Evolutionary conservation across 2,329 filamentous ascomycete species (phyloP), one percentile per base, ranked within the genome.

Genomic region (Alternaria solani): DNA sequence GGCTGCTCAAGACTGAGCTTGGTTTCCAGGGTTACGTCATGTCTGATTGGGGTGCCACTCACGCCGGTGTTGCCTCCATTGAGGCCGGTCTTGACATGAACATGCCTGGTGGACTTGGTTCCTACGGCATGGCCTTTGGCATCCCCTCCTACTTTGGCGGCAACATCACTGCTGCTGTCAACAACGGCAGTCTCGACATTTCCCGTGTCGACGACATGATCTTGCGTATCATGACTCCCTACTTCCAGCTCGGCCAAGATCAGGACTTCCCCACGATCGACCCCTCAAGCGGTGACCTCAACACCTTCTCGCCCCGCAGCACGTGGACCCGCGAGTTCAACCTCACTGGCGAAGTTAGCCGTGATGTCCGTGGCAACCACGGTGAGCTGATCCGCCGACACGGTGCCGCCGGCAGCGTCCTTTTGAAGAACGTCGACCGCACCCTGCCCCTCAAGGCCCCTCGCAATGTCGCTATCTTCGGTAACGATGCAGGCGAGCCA

Each of bases 371-470:
- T n/a, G 72, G 76, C 30, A 75, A 86, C 63, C 81, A 82, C 64
- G 72, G 68, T 8, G 67, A 72, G 18, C 61, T 79, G 34, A 81
- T 82, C 46, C 77, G 81, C 34, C 76, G 77, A 57, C 73, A 80
- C 43, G 80, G 79, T 36, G 75, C 79, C 32, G 79, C 78, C 39
- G 79, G 78, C 2, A 76, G 74, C 32, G 79, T 81, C 5, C 67
- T 81, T 7, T 65, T 86, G 16, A 86, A 86, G 73, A 88, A 88
- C 56, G 70, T 67, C 1, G 79, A 81, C 8, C 75, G 78, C 8
- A 73, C 82, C 2, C 78, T 88, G 1, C 86, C 86, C 0, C 74
- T 91, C 7, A 82, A 82, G 54, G 82, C 80, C 55, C 83, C 84
- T 7, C 78, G 75, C 47, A 81, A 79, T 32, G 80, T 86, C 47